phyloP scores from a whole-genome alignment of 106 monocot species.

The Gastrodia elata region DNA sequence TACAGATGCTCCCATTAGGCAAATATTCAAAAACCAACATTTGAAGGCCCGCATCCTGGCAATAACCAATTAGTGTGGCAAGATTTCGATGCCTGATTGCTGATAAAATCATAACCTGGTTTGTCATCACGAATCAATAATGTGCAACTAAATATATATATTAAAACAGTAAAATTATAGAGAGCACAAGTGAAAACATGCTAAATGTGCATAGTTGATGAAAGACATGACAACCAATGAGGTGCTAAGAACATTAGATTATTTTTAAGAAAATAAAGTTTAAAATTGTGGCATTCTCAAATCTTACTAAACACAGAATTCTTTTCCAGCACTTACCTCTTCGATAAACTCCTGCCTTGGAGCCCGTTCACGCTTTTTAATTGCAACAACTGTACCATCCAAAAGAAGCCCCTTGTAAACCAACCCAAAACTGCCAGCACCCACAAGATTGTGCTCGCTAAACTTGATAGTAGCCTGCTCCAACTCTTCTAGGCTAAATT shows the following conservation, averaged over 20 bases:
- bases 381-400: slow-evolving; percentile 61
- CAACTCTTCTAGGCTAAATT: slow-evolving; percentile 46
- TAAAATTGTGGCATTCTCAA: too few species aligned
- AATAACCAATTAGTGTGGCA: slow-evolving; percentile 66
- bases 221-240: too few species aligned
- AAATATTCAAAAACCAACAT: slow-evolving; percentile 63
- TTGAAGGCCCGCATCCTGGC: slow-evolving; percentile 61
- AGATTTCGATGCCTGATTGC: slow-evolving; percentile 55
- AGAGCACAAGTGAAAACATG: too few species aligned
- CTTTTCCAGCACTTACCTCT: slow-evolving; percentile 27
- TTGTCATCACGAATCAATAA: neutral
- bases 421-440: slow-evolving; percentile 53
- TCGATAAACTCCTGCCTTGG: slow-evolving; percentile 37
- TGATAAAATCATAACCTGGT: slow-evolving; percentile 42
- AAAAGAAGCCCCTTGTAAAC: slow-evolving; percentile 72
- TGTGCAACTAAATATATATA: too few species aligned
- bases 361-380: slow-evolving; percentile 39
- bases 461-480: slow-evolving; percentile 54
- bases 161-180: too few species aligned
- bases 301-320: too few species aligned
- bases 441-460: slow-evolving; percentile 40
- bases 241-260: too few species aligned
- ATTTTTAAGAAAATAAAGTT: too few species aligned
- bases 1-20: slow-evolving; percentile 58
- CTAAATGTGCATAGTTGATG: too few species aligned